These are phyloP conservation scores for Aureobasidium melanogenum DNA, from an alignment of 2,329 filamentous ascomycete genomes.

Conservation along the genomic window DNA sequence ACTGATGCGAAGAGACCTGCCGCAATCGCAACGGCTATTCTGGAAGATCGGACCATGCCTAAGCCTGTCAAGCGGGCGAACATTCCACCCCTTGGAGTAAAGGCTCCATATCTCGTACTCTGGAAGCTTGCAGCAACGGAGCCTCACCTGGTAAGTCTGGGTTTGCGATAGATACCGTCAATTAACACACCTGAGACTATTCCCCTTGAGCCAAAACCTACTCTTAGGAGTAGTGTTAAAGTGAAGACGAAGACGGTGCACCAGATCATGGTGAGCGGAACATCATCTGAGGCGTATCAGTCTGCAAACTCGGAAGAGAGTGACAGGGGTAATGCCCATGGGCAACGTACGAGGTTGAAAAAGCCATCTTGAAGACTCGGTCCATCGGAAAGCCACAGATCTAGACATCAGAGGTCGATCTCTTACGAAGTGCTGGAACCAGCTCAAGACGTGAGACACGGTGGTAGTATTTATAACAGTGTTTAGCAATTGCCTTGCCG, in stretches of 20 bases:
- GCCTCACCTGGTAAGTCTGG: neutral
- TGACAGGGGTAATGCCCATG: neutral
- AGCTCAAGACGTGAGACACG: neutral
- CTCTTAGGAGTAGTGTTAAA: neutral
- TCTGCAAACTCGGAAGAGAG: neutral
- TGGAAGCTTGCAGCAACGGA: neutral
- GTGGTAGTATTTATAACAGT: neutral
- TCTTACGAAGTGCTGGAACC: neutral
- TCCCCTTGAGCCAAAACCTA: neutral
- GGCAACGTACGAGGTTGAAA: neutral
- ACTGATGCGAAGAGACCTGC: neutral
- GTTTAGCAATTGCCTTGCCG: neutral
- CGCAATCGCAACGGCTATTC: neutral
- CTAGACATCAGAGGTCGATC: neutral
- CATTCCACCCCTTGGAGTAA: neutral
- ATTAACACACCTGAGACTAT: neutral
- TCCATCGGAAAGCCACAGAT: neutral
- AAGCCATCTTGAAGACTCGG: neutral
- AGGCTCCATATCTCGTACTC: neutral
- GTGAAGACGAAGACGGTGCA: neutral
- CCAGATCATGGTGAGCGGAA: neutral
- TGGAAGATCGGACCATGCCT: neutral
- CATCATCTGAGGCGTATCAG: neutral
- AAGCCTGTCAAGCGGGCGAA: neutral
- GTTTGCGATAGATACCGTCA: neutral